Evolutionary conservation across 768 basidiomycete species (phyloP).

Genomic region (Hirschioporus abietinus): DNA sequence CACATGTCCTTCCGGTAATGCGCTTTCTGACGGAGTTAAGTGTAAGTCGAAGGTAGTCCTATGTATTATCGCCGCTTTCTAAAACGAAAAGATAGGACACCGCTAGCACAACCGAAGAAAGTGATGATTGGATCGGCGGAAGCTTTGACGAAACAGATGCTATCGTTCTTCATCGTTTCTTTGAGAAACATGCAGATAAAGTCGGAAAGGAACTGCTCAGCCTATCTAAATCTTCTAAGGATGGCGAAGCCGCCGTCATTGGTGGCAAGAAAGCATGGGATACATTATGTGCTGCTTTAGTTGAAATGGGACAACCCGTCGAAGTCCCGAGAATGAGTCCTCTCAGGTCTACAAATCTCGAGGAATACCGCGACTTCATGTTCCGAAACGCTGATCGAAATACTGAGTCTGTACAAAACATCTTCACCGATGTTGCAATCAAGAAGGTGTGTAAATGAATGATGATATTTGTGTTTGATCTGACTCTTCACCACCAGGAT

Average conservation of each 20-base stretch:
- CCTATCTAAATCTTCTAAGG: constrained; percentile 51
- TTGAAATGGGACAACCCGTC: constrained; percentile 68
- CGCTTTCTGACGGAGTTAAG: constrained; percentile 72
- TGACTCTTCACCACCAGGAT: constrained; percentile 7
- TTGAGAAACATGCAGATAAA: constrained; percentile 80
- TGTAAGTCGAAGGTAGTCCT: constrained; percentile 33
- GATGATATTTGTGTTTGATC: neutral
- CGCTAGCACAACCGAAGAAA: constrained; percentile 47
- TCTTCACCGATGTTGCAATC: constrained; percentile 56
- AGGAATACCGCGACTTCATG: constrained; percentile 66
- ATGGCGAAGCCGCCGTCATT: constrained; percentile 47
- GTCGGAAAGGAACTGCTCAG: constrained; percentile 84
- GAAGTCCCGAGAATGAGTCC: constrained; percentile 60
- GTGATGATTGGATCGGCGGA: constrained; percentile 68
- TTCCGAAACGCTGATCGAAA: constrained; percentile 53
- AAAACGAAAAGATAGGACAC: neutral
- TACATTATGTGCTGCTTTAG: constrained; percentile 67
- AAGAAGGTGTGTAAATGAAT: constrained; percentile 31
- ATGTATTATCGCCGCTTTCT: neutral
- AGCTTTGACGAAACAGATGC: constrained; percentile 80
- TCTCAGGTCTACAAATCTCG: constrained; percentile 44
- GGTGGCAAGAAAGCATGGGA: constrained; percentile 84
- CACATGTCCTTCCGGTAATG: constrained; percentile 68
- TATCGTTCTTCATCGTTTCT: constrained; percentile 78
- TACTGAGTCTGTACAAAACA: constrained; percentile 54